Percentiles rank a stretch among this genome's conserved stretches.
Evolutionary conservation across 2,329 filamentous ascomycete genomes (phyloP).

Genomic region (Cordyceps javanica): DNA sequence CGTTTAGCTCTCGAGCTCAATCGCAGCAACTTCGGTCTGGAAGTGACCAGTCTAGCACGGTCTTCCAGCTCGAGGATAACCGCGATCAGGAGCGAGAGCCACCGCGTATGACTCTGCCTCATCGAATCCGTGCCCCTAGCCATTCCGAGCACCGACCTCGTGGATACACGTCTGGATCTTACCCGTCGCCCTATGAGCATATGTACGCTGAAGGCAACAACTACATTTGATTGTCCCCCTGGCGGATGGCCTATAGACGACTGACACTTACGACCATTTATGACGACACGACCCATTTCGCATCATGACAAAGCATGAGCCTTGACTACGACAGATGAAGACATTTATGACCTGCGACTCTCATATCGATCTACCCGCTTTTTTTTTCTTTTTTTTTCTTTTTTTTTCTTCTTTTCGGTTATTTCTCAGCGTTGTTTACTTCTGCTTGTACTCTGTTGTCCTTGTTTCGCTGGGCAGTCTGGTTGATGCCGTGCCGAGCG

Average conservation of each 20-base stretch:
- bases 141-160: constrained; percentile 41
- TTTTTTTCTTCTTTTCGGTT: not conserved
- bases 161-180: constrained; percentile 25
- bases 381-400: constrained; percentile 10
- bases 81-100: constrained; percentile 37
- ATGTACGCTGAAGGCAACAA: constrained; percentile 14
- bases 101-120: constrained; percentile 27
- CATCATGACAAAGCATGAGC: constrained; percentile 7
- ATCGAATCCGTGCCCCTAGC: constrained; percentile 42
- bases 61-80: constrained; percentile 44
- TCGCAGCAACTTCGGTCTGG: constrained; percentile 31
- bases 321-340: not conserved
- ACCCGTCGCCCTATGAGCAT: constrained; percentile 12
- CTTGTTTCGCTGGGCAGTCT: constrained; percentile 13
- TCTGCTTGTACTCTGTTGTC: constrained; percentile 16
- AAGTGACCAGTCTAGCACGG: constrained; percentile 46
- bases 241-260: not conserved
- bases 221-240: constrained; percentile 4
- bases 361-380: constrained; percentile 16
- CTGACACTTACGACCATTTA: constrained; percentile 11
- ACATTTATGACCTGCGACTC: constrained; percentile 9
- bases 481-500: constrained; percentile 9
- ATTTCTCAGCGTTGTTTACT: constrained; percentile 19
- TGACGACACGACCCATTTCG: constrained; percentile 7
- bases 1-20: constrained; percentile 35